A percentile compares a stretch with the other conserved stretches of the same genome.
Conservation (phyloP, 441 rosid genomes). For the Raphanus hybrid region DNA sequence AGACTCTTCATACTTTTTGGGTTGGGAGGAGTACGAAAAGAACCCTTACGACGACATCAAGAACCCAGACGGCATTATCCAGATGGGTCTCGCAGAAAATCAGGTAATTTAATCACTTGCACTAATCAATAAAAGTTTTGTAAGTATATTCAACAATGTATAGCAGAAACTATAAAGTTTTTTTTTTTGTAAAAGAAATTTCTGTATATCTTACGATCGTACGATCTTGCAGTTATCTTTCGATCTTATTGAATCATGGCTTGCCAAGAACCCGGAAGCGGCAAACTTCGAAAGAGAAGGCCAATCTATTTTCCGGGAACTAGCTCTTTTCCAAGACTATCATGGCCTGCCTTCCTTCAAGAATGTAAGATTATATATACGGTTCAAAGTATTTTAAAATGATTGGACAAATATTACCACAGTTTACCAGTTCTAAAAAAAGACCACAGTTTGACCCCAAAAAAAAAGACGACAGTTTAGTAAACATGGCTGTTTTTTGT, state of each 20-base stretch:
- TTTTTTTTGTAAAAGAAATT: neutral
- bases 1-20: slow-evolving; percentile 89
- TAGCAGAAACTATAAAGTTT: neutral
- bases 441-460: too few relatives aligned
- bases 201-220: slow-evolving; percentile 6
- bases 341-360: slow-evolving; percentile 87
- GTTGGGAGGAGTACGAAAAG: slow-evolving; percentile 93
- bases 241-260: slow-evolving; percentile 87
- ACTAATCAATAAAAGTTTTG: neutral
- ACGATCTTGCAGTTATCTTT: slow-evolving; percentile 66
- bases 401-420: neutral
- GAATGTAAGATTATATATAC: slow-evolving; percentile 46
- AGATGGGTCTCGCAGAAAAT: slow-evolving; percentile 98
- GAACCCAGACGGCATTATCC: slow-evolving; percentile 84
- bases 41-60: slow-evolving; percentile 74
- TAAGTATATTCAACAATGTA: neutral
- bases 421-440: neutral
- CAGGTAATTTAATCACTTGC: slow-evolving; percentile 48
- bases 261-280: slow-evolving; percentile 67
- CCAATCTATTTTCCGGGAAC: slow-evolving; percentile 78
- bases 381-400: neutral
- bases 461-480: neutral
- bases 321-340: slow-evolving; percentile 96
- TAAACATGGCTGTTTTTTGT: neutral
- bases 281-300: slow-evolving; percentile 70